These are phyloP conservation scores for Elongisporangium undulatum DNA, from an alignment of 352 stramenopile genomes.

Conservation along the genomic window DNA sequence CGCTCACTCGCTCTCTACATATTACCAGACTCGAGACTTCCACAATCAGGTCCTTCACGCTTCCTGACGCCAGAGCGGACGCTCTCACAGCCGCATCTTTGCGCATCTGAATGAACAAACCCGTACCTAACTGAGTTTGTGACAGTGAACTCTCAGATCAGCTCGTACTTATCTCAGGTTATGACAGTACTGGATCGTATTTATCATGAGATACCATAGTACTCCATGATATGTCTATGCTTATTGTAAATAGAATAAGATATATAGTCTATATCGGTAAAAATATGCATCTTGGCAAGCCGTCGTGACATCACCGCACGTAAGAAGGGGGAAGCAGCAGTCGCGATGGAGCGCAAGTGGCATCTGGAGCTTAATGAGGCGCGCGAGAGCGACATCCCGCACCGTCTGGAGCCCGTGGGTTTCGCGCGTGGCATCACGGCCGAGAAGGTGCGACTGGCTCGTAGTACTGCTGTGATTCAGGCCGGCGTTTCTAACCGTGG, in stretches of 20 bases:
- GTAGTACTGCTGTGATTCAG: background rate
- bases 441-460: conserved; percentile 37
- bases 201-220: too few relatives aligned
- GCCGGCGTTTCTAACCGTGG: background rate
- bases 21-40: too few relatives aligned
- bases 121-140: background rate
- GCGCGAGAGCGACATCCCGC: conserved; percentile 64
- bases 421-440: conserved; percentile 53
- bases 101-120: background rate
- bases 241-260: background rate
- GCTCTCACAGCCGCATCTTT: background rate
- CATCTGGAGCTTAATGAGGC: conserved; percentile 71
- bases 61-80: background rate
- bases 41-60: background rate
- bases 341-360: conserved; percentile 76
- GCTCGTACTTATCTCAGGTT: background rate
- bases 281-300: background rate
- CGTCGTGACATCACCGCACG: background rate
- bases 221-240: too few relatives aligned
- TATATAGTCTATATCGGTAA: background rate
- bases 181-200: background rate
- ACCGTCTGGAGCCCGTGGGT: conserved; percentile 59
- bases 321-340: background rate
- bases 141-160: too few relatives aligned
- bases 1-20: background rate